phyloP scores from a whole-genome alignment of 495 filamentous ascomycete species.

The Penicillium tannophilum region DNA sequence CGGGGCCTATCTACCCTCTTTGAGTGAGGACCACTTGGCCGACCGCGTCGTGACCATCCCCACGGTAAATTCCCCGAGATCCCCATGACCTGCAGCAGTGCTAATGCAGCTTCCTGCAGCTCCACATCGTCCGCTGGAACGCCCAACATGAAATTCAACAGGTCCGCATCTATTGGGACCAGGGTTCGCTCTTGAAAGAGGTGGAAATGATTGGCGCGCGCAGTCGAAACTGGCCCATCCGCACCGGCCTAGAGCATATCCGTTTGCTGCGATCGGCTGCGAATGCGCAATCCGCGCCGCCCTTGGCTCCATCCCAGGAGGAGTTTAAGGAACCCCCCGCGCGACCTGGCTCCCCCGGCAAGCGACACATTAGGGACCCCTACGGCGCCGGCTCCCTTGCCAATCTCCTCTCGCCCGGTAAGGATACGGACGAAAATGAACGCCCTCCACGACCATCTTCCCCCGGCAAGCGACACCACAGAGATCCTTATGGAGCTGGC shows the following conservation, averaged over 20 bases:
- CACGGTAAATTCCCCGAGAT: slow-evolving; percentile 62
- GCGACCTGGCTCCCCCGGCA: slow-evolving; percentile 50
- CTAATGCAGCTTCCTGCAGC: slow-evolving; percentile 48
- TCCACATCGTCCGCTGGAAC: slow-evolving; percentile 90
- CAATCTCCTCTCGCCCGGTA: slow-evolving; percentile 40
- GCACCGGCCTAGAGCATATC: slow-evolving; percentile 82
- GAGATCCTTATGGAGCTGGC: slow-evolving; percentile 28
- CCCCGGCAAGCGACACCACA: slow-evolving; percentile 24
- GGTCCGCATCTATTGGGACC: slow-evolving; percentile 92
- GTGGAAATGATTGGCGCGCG: slow-evolving; percentile 90
- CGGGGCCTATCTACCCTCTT: slow-evolving; percentile 81
- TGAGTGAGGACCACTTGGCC: slow-evolving; percentile 93
- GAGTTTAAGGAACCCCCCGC: slow-evolving; percentile 35
- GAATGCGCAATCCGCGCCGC: slow-evolving; percentile 22
- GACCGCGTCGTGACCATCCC: slow-evolving; percentile 81
- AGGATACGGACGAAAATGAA: slow-evolving; percentile 22
- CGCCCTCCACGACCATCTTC: slow-evolving; percentile 5
- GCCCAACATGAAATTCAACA: slow-evolving; percentile 72
- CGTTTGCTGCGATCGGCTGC: slow-evolving; percentile 62
- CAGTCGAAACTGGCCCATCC: slow-evolving; percentile 91
- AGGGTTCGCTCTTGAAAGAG: slow-evolving; percentile 88
- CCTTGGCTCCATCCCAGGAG: slow-evolving; percentile 13
- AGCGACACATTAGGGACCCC: slow-evolving; percentile 61
- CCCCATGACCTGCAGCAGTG: slow-evolving; percentile 23
- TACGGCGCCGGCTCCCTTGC: slow-evolving; percentile 69